Percentiles rank a stretch among this genome's conserved stretches.
These are phyloP conservation scores for Entamoeba moshkovskii DNA, from an alignment of 208 protist species.

Conservation along the genomic window DNA sequence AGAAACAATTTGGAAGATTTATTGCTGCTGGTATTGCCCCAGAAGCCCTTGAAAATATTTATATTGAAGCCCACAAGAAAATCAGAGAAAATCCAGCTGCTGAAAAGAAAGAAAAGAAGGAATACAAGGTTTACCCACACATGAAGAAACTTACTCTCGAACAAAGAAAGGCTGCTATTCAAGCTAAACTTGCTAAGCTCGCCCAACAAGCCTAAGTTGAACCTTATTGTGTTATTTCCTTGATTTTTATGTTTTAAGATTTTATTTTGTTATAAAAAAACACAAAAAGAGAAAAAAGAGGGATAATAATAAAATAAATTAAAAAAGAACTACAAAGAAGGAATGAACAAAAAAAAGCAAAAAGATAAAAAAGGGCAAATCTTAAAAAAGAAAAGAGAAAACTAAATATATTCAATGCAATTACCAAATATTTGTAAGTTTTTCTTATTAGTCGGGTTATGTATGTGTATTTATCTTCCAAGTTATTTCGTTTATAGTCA, in stretches of 20 bases:
- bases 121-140: background rate
- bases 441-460: background rate
- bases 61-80: conserved; percentile 67
- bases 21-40: conserved; percentile 66
- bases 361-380: background rate
- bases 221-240: background rate
- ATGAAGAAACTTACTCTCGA: background rate
- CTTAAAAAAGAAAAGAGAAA: background rate
- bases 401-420: background rate
- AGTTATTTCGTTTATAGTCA: background rate
- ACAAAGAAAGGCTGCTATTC: background rate
- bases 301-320: background rate
- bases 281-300: too few species aligned
- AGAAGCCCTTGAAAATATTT: conserved; percentile 75
- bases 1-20: conserved; percentile 77
- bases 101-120: background rate
- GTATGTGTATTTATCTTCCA: background rate
- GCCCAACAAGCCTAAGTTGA: background rate
- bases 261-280: too few species aligned
- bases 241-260: background rate
- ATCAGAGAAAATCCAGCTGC: conserved; percentile 69
- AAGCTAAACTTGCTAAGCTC: background rate
- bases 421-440: background rate
- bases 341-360: background rate
- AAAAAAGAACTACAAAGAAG: background rate